Conservation (phyloP, 2,329 filamentous ascomycete species). For the Pestalotiopsis sp. region DNA sequence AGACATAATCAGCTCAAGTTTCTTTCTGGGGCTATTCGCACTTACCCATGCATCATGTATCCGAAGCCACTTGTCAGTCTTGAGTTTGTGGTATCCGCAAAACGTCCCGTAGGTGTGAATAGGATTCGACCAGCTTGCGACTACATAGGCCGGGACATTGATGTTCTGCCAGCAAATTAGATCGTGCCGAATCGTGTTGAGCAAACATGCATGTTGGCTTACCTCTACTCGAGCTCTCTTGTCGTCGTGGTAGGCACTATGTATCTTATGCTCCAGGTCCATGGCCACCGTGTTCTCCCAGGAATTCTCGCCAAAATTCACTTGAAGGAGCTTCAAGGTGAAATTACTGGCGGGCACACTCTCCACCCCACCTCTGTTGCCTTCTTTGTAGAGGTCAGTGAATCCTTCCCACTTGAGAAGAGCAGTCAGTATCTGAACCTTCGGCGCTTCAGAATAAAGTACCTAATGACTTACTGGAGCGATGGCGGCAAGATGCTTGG, state of each 20-base stretch:
- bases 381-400: neutral
- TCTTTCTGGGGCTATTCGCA: neutral
- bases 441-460: neutral
- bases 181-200: neutral
- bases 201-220: neutral
- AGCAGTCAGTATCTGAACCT: neutral
- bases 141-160: neutral
- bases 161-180: neutral
- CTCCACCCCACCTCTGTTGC: neutral
- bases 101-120: neutral
- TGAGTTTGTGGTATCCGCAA: neutral
- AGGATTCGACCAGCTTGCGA: neutral
- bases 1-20: neutral
- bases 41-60: neutral
- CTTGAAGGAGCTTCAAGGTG: neutral
- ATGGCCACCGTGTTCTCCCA: neutral
- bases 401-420: neutral
- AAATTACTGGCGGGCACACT: neutral
- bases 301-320: neutral
- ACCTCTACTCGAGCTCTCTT: neutral
- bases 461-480: neutral
- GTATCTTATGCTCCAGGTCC: neutral
- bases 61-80: neutral
- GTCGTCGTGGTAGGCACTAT: neutral
- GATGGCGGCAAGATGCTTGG: neutral